A percentile compares a stretch with the other conserved stretches of the same genome.
Conservation (phyloP, 2,329 filamentous ascomycete species). For the Aspergillus ochraceoroseus region DNA sequence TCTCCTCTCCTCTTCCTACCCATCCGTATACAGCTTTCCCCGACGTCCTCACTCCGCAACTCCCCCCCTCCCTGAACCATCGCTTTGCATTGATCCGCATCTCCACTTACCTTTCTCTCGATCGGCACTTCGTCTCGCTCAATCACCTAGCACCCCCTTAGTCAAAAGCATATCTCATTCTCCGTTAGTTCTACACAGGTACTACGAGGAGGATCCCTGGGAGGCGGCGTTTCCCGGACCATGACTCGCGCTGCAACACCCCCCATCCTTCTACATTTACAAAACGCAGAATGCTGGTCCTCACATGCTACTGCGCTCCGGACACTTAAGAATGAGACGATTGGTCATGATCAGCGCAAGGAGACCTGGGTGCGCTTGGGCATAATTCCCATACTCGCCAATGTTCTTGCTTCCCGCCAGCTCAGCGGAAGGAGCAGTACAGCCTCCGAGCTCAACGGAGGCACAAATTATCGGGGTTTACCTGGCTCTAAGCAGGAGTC, state of each 20-base stretch:
- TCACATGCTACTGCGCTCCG: constrained; percentile 56
- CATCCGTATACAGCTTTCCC: constrained; percentile 1
- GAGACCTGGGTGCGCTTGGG: constrained; percentile 69
- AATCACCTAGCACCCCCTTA: not conserved
- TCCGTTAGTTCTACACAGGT: too few species aligned
- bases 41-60: constrained; percentile 7
- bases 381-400: constrained; percentile 52
- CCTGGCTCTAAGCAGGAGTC: constrained; percentile 52
- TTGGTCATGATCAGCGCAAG: constrained; percentile 84
- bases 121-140: not conserved
- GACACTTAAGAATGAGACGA: constrained; percentile 78
- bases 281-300: constrained; percentile 46
- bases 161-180: too few species aligned
- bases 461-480: constrained; percentile 18
- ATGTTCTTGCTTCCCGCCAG: constrained; percentile 46
- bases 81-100: not conserved
- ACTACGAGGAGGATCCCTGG: too few species aligned
- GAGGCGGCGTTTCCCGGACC: constrained; percentile 32
- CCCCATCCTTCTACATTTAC: constrained; percentile 55
- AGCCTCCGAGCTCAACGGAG: constrained; percentile 29
- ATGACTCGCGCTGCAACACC: constrained; percentile 55
- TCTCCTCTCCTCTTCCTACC: too few species aligned
- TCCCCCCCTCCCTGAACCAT: not conserved
- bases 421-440: constrained; percentile 32
- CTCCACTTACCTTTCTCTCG: not conserved